Percentiles rank a stretch among this genome's conserved stretches.
phyloP scores from a whole-genome alignment of 1,139 yeast genomes.

The Geotrichum klebahnii region DNA sequence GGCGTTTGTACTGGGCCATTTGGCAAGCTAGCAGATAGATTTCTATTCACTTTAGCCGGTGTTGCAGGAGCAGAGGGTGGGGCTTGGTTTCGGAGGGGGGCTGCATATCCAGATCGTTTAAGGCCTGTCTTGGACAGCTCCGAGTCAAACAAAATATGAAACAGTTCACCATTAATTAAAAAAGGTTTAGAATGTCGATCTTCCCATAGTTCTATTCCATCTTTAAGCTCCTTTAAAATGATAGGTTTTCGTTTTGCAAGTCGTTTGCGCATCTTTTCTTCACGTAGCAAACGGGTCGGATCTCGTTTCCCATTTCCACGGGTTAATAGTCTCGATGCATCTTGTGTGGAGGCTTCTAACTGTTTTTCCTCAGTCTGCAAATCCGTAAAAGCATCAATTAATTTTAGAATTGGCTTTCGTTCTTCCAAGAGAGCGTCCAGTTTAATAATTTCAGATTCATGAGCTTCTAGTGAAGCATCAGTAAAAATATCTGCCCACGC shows the following conservation, averaged over 20 bases:
- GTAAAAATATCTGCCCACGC: conserved; percentile 44
- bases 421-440: conserved; percentile 51
- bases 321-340: conserved; percentile 71
- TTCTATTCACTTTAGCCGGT: neutral
- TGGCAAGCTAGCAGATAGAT: neutral
- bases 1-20: neutral
- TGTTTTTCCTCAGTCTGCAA: conserved; percentile 58
- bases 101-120: conserved; percentile 9
- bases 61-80: neutral
- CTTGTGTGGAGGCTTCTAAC: conserved; percentile 66
- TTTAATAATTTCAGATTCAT: conserved; percentile 57
- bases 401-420: conserved; percentile 53
- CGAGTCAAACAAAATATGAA: conserved; percentile 10
- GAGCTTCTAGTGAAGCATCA: conserved; percentile 54
- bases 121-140: conserved; percentile 14
- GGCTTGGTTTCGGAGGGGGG: conserved; percentile 9
- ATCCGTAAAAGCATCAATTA: conserved; percentile 53
- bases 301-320: conserved; percentile 47
- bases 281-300: conserved; percentile 71
- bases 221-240: conserved; percentile 51
- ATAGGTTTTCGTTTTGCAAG: conserved; percentile 65
- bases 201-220: conserved; percentile 50
- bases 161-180: conserved; percentile 14
- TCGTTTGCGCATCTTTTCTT: conserved; percentile 69
- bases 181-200: conserved; percentile 24